Percentiles rank a stretch among this genome's conserved stretches.
These are phyloP conservation scores for Fraxinus nigra DNA, from an alignment of 305 asterid species.

Conservation along the genomic window DNA sequence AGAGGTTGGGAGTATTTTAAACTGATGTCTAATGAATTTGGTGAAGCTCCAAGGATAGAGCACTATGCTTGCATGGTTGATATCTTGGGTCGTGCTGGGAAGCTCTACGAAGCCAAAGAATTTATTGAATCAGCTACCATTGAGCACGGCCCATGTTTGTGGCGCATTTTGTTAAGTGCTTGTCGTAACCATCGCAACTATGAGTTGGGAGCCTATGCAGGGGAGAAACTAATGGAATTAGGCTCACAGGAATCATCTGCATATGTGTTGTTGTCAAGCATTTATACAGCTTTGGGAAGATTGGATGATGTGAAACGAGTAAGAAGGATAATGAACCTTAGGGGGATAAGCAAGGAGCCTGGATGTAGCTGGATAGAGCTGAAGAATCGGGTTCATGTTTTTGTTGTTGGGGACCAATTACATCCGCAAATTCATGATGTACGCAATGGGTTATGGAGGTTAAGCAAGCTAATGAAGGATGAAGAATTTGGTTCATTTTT, in stretches of 20 bases:
- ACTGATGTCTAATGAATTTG: conserved; percentile 51
- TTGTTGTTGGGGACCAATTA: conserved; percentile 73
- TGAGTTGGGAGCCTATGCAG: conserved; percentile 83
- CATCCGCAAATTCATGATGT: conserved; percentile 62
- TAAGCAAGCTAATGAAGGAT: conserved; percentile 56
- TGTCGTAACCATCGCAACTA: conserved; percentile 61
- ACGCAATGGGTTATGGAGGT: conserved; percentile 41
- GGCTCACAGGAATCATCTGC: conserved; percentile 83
- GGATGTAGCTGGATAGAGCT: conserved; percentile 96
- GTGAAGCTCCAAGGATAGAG: conserved; percentile 56
- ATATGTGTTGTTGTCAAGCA: conserved; percentile 73
- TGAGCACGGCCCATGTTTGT: conserved; percentile 66
- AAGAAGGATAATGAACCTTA: conserved; percentile 58
- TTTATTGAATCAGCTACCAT: conserved; percentile 59
- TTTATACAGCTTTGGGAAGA: conserved; percentile 73
- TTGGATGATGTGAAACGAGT: conserved; percentile 60
- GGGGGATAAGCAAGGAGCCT: conserved; percentile 80
- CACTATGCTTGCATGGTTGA: conserved; percentile 96
- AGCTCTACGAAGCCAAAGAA: conserved; percentile 66
- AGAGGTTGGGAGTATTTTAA: conserved; percentile 59
- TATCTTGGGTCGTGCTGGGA: conserved; percentile 83
- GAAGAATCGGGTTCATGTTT: conserved; percentile 70
- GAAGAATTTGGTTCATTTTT: conserved; percentile 30
- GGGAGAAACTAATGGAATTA: conserved; percentile 75
- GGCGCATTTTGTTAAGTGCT: conserved; percentile 85